These are phyloP conservation scores for Cutaneotrichosporon sp. DNA, from an alignment of 1,284 basidiomycete species.

Conservation along the genomic window DNA sequence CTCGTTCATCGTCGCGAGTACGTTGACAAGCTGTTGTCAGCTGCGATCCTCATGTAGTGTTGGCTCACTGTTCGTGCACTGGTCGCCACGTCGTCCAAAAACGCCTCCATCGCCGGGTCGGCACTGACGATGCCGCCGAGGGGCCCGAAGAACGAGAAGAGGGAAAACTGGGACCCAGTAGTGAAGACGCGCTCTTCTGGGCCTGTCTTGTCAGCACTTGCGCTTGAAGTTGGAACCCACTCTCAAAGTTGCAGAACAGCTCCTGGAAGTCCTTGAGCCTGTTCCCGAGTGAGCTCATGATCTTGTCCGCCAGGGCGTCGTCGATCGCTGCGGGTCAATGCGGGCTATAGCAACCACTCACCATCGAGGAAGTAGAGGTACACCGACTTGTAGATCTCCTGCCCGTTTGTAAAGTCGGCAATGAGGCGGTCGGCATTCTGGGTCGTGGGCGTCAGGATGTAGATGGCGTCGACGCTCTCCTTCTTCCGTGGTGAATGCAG, in stretches of 20 bases:
- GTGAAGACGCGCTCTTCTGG: conserved; percentile 79
- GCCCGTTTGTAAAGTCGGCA: conserved; percentile 64
- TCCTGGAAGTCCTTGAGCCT: conserved; percentile 67
- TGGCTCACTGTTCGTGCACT: conserved; percentile 48
- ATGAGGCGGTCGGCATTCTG: conserved; percentile 91
- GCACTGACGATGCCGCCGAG: conserved; percentile 63
- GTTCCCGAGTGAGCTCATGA: conserved; percentile 52
- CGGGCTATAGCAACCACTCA: conserved; percentile 44
- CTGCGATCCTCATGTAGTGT: not conserved
- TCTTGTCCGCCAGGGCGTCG: conserved; percentile 66
- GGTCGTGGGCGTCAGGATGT: conserved; percentile 88
- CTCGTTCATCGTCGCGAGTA: conserved; percentile 88
- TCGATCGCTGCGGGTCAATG: conserved; percentile 35
- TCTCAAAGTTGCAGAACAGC: conserved; percentile 82
- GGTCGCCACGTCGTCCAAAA: conserved; percentile 79
- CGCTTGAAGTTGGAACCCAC: conserved; percentile 49
- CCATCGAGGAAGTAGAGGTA: conserved; percentile 96
- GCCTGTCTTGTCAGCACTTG: conserved; percentile 51
- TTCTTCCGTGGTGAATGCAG: conserved; percentile 51
- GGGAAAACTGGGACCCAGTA: conserved; percentile 65
- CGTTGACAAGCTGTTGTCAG: conserved; percentile 67
- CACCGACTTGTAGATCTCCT: conserved; percentile 74
- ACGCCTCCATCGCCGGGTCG: conserved; percentile 57
- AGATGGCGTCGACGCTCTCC: conserved; percentile 61
- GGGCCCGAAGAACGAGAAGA: conserved; percentile 81